These are phyloP conservation scores for Wallacemonas sp. DNA, from an alignment of 208 protist genomes.

Conservation along the genomic window DNA sequence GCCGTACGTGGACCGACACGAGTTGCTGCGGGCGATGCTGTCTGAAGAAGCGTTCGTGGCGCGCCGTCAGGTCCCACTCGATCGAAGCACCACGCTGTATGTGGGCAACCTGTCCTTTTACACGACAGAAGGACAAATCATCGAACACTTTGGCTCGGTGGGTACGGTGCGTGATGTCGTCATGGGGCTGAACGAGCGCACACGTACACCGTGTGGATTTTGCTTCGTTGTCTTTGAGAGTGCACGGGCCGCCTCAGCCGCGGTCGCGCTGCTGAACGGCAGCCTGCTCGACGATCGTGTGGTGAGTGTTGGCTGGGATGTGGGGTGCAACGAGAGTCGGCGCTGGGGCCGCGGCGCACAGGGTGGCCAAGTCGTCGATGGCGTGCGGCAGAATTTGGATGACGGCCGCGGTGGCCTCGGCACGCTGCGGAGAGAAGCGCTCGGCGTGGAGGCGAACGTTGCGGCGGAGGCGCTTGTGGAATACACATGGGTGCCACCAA, in stretches of 20 bases:
- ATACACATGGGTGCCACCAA: conserved; percentile 67
- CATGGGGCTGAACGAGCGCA: conserved; percentile 96
- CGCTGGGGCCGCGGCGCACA: conserved; percentile 85
- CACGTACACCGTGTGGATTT: conserved; percentile 97
- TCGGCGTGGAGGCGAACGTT: conserved; percentile 46
- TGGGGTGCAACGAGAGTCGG: conserved; percentile 71
- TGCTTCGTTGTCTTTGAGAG: conserved; percentile 98
- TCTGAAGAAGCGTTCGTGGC: conserved; percentile 63
- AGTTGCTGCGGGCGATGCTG: conserved; percentile 66
- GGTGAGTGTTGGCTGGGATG: conserved; percentile 85
- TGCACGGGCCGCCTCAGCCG: conserved; percentile 86
- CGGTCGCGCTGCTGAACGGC: conserved; percentile 82
- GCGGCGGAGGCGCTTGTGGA: conserved; percentile 48
- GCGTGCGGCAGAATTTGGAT: conserved; percentile 90
- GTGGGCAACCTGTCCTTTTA: conserved; percentile 98
- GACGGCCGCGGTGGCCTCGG: conserved; percentile 91
- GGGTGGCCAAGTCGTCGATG: conserved; percentile 93
- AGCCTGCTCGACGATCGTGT: conserved; percentile 80
- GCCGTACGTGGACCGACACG: conserved; percentile 85
- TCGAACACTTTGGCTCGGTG: conserved; percentile 92
- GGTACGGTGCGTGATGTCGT: conserved; percentile 97
- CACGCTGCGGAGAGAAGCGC: conserved; percentile 61
- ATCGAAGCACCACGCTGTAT: conserved; percentile 93
- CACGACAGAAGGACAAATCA: conserved; percentile 97
- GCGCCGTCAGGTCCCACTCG: conserved; percentile 64